Percentiles rank a stretch among this genome's conserved stretches.
These are phyloP conservation scores for Populus tremula DNA, from an alignment of 345 rosid species.

Conservation along the genomic window DNA sequence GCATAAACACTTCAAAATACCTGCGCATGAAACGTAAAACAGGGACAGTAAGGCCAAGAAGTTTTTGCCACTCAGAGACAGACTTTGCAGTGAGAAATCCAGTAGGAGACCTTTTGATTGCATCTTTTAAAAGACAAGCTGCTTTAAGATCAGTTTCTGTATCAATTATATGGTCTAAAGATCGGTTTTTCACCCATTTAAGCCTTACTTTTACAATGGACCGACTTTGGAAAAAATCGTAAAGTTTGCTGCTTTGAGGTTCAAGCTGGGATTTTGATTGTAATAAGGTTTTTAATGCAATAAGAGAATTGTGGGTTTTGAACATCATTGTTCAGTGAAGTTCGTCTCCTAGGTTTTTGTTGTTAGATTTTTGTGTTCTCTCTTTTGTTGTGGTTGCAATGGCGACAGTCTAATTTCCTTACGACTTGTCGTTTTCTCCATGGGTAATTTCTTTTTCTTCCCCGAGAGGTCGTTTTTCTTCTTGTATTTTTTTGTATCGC, in stretches of 20 bases:
- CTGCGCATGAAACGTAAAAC: slow-evolving; percentile 92
- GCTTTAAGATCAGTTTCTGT: slow-evolving; percentile 87
- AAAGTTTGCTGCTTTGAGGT: not conserved
- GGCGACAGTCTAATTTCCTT: too few relatives aligned
- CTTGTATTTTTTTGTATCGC: too few relatives aligned
- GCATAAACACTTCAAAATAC: slow-evolving; percentile 6
- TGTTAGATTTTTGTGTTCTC: not conserved
- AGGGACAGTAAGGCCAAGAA: slow-evolving; percentile 91
- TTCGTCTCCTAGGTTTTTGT: not conserved
- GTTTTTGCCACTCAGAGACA: slow-evolving; percentile 85
- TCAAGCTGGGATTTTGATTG: not conserved
- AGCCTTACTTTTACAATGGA: slow-evolving; percentile 58
- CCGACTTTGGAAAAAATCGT: slow-evolving; percentile 6
- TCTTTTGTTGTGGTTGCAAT: too few relatives aligned
- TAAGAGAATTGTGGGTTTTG: slow-evolving; percentile 7
- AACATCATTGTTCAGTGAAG: not conserved
- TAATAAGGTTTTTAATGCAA: not conserved
- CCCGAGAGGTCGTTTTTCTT: too few relatives aligned
- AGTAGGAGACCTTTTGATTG: slow-evolving; percentile 77
- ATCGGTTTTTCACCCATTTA: slow-evolving; percentile 88
- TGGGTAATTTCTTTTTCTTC: too few relatives aligned
- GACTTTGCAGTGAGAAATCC: slow-evolving; percentile 91
- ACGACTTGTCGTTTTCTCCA: too few relatives aligned
- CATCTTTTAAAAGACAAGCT: slow-evolving; percentile 86
- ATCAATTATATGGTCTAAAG: slow-evolving; percentile 81